These are phyloP conservation scores for Dipteronia sinensis DNA, from an alignment of 345 rosid genomes.

Conservation along the genomic window DNA sequence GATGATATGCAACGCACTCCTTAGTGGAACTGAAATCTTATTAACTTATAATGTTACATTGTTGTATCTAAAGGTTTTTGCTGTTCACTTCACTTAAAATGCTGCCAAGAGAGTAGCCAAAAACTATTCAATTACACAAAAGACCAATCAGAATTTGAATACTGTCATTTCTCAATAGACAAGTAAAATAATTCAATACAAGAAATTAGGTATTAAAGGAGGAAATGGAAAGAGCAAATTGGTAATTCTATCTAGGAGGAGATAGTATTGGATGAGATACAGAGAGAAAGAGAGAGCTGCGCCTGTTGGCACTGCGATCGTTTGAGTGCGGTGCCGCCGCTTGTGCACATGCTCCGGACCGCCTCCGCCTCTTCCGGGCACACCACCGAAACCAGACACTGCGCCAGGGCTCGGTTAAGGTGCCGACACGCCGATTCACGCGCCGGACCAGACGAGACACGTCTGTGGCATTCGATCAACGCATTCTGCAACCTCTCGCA, in stretches of 20 bases:
- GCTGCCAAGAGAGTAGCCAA: no score
- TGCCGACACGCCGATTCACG: slow-evolving; percentile 64
- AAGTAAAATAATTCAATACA: no score
- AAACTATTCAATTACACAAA: no score
- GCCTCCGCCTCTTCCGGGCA: slow-evolving; percentile 84
- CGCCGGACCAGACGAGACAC: slow-evolving; percentile 51
- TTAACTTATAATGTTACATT: no score
- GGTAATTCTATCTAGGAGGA: background rate
- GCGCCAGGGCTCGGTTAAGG: slow-evolving; percentile 71
- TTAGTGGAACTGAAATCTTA: no score
- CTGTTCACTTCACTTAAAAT: no score
- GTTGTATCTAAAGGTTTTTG: no score
- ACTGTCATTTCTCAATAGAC: no score
- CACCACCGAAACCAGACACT: slow-evolving; percentile 65
- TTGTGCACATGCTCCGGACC: slow-evolving; percentile 68
- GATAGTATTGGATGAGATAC: slow-evolving; percentile 39
- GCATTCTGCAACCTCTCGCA: slow-evolving; percentile 73
- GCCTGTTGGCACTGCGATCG: slow-evolving; percentile 87
- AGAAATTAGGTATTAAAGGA: no score
- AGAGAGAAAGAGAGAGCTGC: slow-evolving; percentile 65
- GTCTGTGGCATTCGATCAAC: slow-evolving; percentile 65
- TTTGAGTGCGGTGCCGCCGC: slow-evolving; percentile 84
- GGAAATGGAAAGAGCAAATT: background rate
- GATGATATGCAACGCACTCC: no score
- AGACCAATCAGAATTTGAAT: no score